Percentiles rank a stretch among this genome's conserved stretches.
Evolutionary conservation across 2,329 filamentous ascomycete species (phyloP).

Genomic region (Alternaria sp.): DNA sequence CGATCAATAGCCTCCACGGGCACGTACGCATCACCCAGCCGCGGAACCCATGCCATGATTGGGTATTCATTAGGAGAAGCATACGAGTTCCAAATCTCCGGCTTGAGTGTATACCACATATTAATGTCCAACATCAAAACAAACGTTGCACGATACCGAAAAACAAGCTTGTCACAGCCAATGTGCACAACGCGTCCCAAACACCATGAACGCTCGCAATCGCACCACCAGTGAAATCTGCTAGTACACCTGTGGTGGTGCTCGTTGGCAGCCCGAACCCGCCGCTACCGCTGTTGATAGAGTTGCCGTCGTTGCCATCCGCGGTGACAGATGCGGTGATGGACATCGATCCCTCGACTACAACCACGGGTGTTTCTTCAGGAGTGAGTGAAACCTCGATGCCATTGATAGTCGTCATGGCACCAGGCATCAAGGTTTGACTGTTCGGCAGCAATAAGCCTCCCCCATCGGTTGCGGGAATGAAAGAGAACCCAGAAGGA

Average conservation of each 20-base stretch:
- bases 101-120: not conserved
- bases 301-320: not conserved
- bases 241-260: not conserved
- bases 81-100: not conserved
- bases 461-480: not conserved
- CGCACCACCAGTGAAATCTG: not conserved
- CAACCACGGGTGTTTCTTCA: not conserved
- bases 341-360: not conserved
- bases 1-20: not conserved
- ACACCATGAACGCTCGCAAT: too few relatives aligned
- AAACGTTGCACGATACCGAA: not conserved
- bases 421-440: not conserved
- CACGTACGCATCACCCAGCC: not conserved
- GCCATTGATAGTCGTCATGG: not conserved
- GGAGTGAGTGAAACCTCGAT: not conserved
- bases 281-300: not conserved
- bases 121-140: not conserved
- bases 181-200: not conserved
- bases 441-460: not conserved
- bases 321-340: not conserved
- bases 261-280: not conserved
- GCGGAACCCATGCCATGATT: not conserved
- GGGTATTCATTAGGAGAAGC: not conserved
- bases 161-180: not conserved
- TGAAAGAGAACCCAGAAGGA: not conserved